Evolutionary conservation across 768 basidiomycete genomes (phyloP), one percentile per base, ranked within the genome.

Genomic region (Amanita exitialis): DNA sequence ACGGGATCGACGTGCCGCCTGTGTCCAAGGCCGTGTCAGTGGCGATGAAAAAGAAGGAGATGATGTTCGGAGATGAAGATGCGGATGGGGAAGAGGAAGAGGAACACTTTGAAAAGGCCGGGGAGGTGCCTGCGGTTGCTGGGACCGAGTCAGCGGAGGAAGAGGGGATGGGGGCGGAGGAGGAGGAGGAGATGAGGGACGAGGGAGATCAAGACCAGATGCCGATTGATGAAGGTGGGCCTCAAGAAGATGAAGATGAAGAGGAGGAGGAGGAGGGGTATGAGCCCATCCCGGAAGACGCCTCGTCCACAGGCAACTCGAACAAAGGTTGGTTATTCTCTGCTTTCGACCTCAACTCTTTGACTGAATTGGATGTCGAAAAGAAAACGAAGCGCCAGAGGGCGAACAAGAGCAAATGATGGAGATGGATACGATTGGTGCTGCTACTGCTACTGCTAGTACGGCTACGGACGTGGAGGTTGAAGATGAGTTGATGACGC

Each of bases 191-290:
- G 20, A 6, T 6, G 36, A 32, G n/a, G 16, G 37, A 3, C 6
- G 39, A 32, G n/a, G 38, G n/a, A 9, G 23, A 9, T 7, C 36
- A 23, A 10, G 47, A n/a, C 13, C 36, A 25, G 21, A 35, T 47
- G 35, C 8, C 37, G 7, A 12, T 27, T 6, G 47, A 48, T 21
- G 20, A 48, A n/a, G 35, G 6, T 37, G 36, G 28, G n/a, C 7
- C 21, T n/a, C 20, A 32, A 41, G 49, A 49, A 9, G 39, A 42
- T 18, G 57, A 53, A 3, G 45, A 57, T 9, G 54, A 52, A 13
- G 55, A 54, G 6, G 44, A 56, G 12, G 59, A 51, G 6, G 57
- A 52, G 8, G 55, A 55, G 4, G 47, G 56, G n/a, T 57, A 51
- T 4, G 59, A 30, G 13, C 32, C 23, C 13, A 51, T 51, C 30